Evolutionary conservation across 345 rosid species (phyloP).

Genomic region (Citrus trifoliata): DNA sequence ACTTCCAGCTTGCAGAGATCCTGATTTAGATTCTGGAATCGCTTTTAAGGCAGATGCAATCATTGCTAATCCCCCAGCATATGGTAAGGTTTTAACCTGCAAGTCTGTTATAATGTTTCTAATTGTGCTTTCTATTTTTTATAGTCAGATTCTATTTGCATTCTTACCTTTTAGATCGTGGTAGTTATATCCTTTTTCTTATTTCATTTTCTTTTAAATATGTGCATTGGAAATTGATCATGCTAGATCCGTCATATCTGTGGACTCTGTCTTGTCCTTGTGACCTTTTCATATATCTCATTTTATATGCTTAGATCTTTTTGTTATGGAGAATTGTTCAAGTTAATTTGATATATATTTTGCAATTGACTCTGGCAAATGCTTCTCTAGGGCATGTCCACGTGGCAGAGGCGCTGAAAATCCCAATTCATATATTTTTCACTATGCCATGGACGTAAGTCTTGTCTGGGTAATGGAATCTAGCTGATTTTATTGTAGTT

Average conservation of each 20-base stretch:
- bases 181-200: neutral
- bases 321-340: neutral
- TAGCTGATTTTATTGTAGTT: constrained; percentile 24
- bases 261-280: neutral
- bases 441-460: constrained; percentile 99
- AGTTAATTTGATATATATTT: neutral
- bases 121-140: neutral
- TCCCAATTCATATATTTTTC: constrained; percentile 96
- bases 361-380: constrained; percentile 22
- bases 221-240: neutral
- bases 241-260: neutral
- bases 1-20: constrained; percentile 90
- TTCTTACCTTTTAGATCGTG: too few species aligned
- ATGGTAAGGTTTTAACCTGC: constrained; percentile 50
- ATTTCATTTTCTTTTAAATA: neutral
- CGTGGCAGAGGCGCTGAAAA: constrained; percentile 89
- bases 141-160: neutral
- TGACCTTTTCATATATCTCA: neutral
- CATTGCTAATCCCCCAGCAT: constrained; percentile 98
- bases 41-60: constrained; percentile 95
- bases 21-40: constrained; percentile 83
- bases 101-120: neutral
- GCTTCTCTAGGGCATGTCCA: constrained; percentile 78
- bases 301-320: neutral
- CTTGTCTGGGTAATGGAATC: constrained; percentile 46